Evolutionary conservation across 2,329 filamentous ascomycete species (phyloP).

Genomic region (Epichloe sibirici): DNA sequence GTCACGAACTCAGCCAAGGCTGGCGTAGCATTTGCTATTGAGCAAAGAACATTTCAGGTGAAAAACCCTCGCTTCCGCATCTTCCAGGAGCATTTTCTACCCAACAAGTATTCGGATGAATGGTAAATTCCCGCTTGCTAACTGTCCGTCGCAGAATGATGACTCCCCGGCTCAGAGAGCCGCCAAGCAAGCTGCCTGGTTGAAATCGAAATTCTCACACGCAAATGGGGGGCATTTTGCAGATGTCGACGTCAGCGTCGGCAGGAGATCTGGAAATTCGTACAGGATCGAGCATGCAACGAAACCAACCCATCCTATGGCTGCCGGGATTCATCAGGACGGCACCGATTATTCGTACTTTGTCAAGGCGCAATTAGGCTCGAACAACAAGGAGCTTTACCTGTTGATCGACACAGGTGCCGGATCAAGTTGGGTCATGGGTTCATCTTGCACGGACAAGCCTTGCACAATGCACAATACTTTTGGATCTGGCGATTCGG

Average conservation of each 20-base stretch:
- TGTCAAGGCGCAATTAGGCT: constrained; percentile 43
- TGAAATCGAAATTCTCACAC: constrained; percentile 8
- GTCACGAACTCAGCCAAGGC: constrained; percentile 6
- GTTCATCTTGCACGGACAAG: constrained; percentile 49
- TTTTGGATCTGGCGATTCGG: constrained; percentile 56
- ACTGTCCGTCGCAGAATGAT: background rate
- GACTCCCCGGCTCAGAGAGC: constrained; percentile 3
- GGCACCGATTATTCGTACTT: constrained; percentile 57
- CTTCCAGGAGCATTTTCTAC: background rate
- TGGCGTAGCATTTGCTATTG: constrained; percentile 28
- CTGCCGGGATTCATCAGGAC: constrained; percentile 48
- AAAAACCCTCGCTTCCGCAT: background rate
- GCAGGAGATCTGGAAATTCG: constrained; percentile 28
- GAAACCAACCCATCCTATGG: constrained; percentile 32
- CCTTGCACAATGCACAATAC: constrained; percentile 59
- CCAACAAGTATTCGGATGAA: constrained; percentile 9
- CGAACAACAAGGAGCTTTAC: constrained; percentile 38
- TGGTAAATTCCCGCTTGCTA: constrained; percentile 10
- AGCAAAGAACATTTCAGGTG: constrained; percentile 20
- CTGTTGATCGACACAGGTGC: constrained; percentile 57
- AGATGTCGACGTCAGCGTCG: background rate
- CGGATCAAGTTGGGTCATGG: constrained; percentile 75
- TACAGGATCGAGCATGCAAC: constrained; percentile 36
- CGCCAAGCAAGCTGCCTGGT: constrained; percentile 9
- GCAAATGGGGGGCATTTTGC: background rate